Percentiles rank a stretch among this genome's conserved stretches.
Evolutionary conservation across 1,284 basidiomycete genomes (phyloP).

Genomic region (Peniophora sp.): DNA sequence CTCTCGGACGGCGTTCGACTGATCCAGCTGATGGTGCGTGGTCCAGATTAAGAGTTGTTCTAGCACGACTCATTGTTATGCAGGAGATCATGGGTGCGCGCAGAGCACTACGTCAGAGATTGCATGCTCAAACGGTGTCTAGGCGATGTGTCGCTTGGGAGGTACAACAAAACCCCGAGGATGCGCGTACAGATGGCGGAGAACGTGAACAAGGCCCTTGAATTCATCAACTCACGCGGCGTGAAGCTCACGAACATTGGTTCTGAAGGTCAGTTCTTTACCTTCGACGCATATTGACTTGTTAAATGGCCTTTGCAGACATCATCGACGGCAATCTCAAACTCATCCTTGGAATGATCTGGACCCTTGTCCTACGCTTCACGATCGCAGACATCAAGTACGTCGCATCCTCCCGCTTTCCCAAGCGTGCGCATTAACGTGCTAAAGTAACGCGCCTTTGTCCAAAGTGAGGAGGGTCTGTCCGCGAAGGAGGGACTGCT

Average conservation of each 20-base stretch:
- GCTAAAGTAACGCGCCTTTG: constrained; percentile 8
- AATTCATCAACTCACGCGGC: constrained; percentile 91
- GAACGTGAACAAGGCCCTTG: constrained; percentile 94
- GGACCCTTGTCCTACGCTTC: constrained; percentile 95
- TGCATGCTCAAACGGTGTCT: constrained; percentile 2
- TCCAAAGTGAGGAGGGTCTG: constrained; percentile 85
- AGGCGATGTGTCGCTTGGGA: constrained; percentile 86
- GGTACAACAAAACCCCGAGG: constrained; percentile 84
- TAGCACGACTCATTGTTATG: constrained; percentile 5
- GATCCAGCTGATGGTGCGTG: constrained; percentile 82
- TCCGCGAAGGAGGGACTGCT: constrained; percentile 95
- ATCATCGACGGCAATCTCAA: constrained; percentile 98
- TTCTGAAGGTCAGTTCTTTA: constrained; percentile 61
- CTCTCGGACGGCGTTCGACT: constrained; percentile 92
- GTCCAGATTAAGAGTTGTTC: neutral
- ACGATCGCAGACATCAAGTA: constrained; percentile 97
- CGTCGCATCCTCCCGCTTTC: constrained; percentile 17
- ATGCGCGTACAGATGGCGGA: constrained; percentile 97
- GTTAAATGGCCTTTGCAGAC: constrained; percentile 43
- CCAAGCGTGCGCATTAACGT: constrained; percentile 5
- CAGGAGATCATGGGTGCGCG: constrained; percentile 88
- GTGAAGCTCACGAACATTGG: constrained; percentile 98
- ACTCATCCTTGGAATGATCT: constrained; percentile 97
- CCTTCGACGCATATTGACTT: too few species aligned
- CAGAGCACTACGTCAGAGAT: neutral